A percentile compares a stretch with the other conserved stretches of the same genome.
phyloP scores from a whole-genome alignment of 768 basidiomycete species.

The Leccinum aurantiacum region DNA sequence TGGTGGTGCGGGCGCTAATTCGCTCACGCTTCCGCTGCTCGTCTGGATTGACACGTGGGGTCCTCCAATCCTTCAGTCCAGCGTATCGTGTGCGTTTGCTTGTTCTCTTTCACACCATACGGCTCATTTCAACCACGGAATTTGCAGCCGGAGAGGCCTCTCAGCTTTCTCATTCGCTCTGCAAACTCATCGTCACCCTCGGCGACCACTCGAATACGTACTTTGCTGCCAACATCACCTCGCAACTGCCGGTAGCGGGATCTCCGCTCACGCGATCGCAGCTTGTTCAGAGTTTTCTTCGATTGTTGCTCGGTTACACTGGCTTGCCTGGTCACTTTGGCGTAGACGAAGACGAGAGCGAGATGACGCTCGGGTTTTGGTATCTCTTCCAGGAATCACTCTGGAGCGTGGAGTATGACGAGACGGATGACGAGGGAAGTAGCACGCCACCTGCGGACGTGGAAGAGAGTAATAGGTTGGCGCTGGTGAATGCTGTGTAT shows the following conservation, averaged over 20 bases:
- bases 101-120: background rate
- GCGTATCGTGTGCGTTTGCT: constrained; percentile 36
- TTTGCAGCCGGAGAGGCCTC: constrained; percentile 36
- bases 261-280: constrained; percentile 42
- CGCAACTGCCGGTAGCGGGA: constrained; percentile 38
- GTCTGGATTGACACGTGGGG: constrained; percentile 69
- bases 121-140: background rate
- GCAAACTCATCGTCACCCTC: constrained; percentile 77
- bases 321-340: constrained; percentile 76
- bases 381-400: constrained; percentile 87
- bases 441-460: constrained; percentile 17
- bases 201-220: constrained; percentile 86
- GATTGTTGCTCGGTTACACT: constrained; percentile 70
- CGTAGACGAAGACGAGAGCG: constrained; percentile 84
- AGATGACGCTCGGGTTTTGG: constrained; percentile 87
- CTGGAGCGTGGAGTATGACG: constrained; percentile 64
- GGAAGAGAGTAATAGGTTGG: constrained; percentile 42
- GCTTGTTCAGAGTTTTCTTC: constrained; percentile 69
- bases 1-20: constrained; percentile 63
- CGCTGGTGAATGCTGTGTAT: constrained; percentile 73
- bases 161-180: constrained; percentile 66
- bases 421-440: constrained; percentile 32
- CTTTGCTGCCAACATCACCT: constrained; percentile 67
- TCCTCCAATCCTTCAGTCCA: constrained; percentile 41
- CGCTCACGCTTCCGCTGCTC: constrained; percentile 85